phyloP scores from a whole-genome alignment of 192 early-diverging fungal genomes.

The Bifiguratus adelaidae region DNA sequence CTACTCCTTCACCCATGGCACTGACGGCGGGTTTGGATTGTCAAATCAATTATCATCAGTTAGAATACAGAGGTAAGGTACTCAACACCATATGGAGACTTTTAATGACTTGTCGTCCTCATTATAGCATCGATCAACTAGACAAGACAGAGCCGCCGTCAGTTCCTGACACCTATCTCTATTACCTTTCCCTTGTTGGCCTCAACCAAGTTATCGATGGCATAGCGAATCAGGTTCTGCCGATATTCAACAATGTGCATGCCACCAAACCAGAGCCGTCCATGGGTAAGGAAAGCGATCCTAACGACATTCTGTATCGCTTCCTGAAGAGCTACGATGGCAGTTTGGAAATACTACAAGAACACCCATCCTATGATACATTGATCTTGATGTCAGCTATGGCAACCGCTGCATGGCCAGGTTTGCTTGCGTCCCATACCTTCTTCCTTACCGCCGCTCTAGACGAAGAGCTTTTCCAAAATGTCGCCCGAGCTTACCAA shows the following conservation, averaged over 20 bases:
- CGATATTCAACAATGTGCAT: constrained; percentile 32
- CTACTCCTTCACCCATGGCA: no score
- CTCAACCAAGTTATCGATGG: constrained; percentile 61
- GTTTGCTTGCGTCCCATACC: constrained; percentile 63
- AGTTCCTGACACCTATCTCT: constrained; percentile 83
- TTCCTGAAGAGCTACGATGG: constrained; percentile 14
- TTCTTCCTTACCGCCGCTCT: constrained; percentile 65
- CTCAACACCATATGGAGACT: no score
- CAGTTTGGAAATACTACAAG: constrained; percentile 14
- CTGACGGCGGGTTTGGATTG: constrained; percentile 27
- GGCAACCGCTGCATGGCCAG: constrained; percentile 73
- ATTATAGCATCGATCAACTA: constrained; percentile 74
- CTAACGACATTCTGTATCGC: no score
- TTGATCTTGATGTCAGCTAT: constrained; percentile 61
- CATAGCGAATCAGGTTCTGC: constrained; percentile 52
- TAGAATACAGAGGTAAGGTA: constrained; percentile 57
- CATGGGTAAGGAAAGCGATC: neutral
- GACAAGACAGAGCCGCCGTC: constrained; percentile 87
- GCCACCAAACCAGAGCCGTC: neutral
- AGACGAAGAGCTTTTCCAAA: constrained; percentile 77
- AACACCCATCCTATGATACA: constrained; percentile 14
- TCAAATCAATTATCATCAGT: constrained; percentile 40
- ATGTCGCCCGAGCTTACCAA: constrained; percentile 55
- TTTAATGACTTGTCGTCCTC: no score
- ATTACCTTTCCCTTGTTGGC: constrained; percentile 65